Conservation (phyloP, 116 monocot species). For the Cymodocea nodosa region DNA sequence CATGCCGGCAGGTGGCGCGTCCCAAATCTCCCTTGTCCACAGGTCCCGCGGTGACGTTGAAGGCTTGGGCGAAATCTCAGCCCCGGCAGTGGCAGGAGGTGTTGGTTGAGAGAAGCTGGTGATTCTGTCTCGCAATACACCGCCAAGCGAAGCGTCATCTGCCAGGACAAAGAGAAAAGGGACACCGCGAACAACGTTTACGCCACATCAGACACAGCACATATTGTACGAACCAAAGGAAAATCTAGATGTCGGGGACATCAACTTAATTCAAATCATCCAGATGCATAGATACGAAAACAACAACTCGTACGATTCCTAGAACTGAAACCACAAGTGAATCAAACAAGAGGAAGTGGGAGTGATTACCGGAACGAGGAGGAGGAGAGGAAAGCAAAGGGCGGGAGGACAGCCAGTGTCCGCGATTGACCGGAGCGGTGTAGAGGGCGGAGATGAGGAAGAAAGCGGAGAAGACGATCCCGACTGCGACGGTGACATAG, state of each 20-base stretch:
- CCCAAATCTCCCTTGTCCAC: constrained; percentile 55
- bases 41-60: neutral
- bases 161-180: neutral
- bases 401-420: neutral
- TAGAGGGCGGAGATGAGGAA: constrained; percentile 48
- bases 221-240: too few relatives aligned
- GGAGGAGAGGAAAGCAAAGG: neutral
- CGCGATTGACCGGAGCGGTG: constrained; percentile 9
- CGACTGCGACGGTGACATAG: constrained; percentile 28
- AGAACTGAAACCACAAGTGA: too few relatives aligned
- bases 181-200: too few relatives aligned
- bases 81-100: neutral
- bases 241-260: too few relatives aligned
- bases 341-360: too few relatives aligned
- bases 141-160: neutral
- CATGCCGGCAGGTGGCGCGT: constrained; percentile 23
- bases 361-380: too few relatives aligned
- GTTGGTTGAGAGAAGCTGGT: neutral
- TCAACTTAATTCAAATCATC: too few relatives aligned
- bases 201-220: too few relatives aligned
- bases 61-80: neutral
- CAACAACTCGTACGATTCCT: too few relatives aligned
- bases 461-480: constrained; percentile 47
- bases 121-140: neutral
- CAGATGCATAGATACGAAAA: too few relatives aligned